Evolutionary conservation across 2,329 filamentous ascomycete species (phyloP).

Genomic region (Incumbomyces lentus): DNA sequence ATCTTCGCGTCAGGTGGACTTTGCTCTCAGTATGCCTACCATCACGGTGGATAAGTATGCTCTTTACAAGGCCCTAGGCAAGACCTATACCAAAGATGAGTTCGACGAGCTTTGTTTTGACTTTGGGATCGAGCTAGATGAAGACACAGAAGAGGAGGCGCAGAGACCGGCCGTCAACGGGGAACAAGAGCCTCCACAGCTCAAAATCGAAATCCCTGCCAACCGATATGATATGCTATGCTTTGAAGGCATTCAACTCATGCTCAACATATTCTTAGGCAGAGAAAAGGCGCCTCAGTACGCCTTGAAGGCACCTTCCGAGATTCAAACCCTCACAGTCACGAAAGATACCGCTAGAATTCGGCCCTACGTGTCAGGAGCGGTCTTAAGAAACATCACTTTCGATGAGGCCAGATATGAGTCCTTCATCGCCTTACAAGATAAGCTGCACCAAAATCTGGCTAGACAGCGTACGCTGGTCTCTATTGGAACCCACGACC

Average conservation of each 20-base stretch:
- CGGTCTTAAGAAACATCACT: constrained; percentile 78
- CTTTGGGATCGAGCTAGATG: constrained; percentile 91
- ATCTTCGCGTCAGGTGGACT: constrained; percentile 4
- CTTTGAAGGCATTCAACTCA: constrained; percentile 91
- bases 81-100: constrained; percentile 81
- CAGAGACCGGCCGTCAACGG: constrained; percentile 65
- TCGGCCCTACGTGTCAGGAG: constrained; percentile 78
- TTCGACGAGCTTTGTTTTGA: constrained; percentile 98
- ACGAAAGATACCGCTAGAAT: constrained; percentile 65
- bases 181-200: constrained; percentile 75
- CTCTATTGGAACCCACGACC: constrained; percentile 93
- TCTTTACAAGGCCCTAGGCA: constrained; percentile 84
- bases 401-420: constrained; percentile 89
- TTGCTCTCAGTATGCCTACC: constrained; percentile 68
- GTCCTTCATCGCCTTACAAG: constrained; percentile 94
- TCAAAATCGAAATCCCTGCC: constrained; percentile 96
- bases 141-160: constrained; percentile 67
- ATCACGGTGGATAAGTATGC: constrained; percentile 93
- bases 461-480: constrained; percentile 87
- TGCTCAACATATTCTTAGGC: constrained; percentile 88
- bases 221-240: constrained; percentile 92
- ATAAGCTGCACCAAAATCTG: constrained; percentile 95
- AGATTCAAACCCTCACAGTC: constrained; percentile 70
- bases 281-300: constrained; percentile 69
- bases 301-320: constrained; percentile 59